These are phyloP conservation scores for Citrus cavaleriei DNA, from an alignment of 345 rosid genomes.

Conservation along the genomic window DNA sequence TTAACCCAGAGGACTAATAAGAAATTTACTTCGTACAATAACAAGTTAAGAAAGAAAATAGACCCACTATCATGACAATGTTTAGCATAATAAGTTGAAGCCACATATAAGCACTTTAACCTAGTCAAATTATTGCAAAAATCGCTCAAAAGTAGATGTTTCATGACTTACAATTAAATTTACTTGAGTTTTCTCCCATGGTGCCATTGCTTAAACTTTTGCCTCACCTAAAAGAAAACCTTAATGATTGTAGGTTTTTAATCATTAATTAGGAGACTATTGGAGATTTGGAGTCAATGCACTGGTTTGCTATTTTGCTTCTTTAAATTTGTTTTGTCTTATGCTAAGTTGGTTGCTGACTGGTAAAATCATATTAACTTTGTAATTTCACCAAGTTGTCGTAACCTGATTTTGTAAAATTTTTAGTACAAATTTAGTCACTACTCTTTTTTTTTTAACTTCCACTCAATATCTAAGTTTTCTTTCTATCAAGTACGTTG, in stretches of 20 bases:
- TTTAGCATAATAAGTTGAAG: neutral
- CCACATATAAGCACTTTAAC: neutral
- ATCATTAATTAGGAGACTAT: neutral
- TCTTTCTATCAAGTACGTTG: too few species aligned
- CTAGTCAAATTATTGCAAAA: neutral
- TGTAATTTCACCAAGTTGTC: too few species aligned
- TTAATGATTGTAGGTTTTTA: neutral
- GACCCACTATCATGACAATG: neutral
- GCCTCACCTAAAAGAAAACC: neutral
- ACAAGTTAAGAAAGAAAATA: neutral
- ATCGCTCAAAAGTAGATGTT: neutral
- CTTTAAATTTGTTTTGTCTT: too few species aligned
- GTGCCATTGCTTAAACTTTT: neutral
- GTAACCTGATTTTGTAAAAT: too few species aligned
- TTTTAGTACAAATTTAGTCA: too few species aligned
- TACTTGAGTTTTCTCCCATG: neutral
- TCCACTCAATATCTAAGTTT: too few species aligned
- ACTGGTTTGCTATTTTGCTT: too few species aligned
- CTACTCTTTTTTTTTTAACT: too few species aligned
- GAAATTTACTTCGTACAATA: too few species aligned
- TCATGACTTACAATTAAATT: neutral
- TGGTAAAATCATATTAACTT: too few species aligned
- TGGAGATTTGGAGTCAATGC: neutral
- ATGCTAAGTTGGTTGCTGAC: too few species aligned
- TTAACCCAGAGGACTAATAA: too few species aligned